Evolutionary conservation across 139 green algal species (phyloP).

Genomic region (Auxenochlorella pyrenoidosa): DNA sequence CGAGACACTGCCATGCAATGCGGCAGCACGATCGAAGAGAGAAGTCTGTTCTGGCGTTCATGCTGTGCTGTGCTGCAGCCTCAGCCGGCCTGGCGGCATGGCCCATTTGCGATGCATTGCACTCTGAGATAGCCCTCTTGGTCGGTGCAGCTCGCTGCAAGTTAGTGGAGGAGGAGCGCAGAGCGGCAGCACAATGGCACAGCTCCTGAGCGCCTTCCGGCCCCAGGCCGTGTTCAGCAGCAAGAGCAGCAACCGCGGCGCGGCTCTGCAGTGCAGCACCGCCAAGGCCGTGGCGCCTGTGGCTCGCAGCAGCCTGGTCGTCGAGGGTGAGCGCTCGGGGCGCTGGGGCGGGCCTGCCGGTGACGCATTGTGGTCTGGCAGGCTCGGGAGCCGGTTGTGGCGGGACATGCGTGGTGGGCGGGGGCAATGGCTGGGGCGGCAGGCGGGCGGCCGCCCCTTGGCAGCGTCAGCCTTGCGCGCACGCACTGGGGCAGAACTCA

Average conservation of each 20-base stretch:
- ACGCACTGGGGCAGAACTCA: too few species aligned
- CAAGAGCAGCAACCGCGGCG: constrained; percentile 7
- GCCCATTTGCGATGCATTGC: neutral
- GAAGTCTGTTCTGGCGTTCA: neutral
- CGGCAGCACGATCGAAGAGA: too few species aligned
- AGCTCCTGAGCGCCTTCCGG: neutral
- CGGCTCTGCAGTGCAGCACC: constrained; percentile 23
- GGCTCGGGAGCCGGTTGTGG: neutral
- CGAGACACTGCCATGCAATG: neutral
- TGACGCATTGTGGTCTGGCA: neutral
- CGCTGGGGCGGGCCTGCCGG: neutral
- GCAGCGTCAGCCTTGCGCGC: neutral
- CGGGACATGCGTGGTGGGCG: neutral
- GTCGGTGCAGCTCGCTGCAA: neutral
- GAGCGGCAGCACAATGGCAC: neutral
- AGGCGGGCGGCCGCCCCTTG: neutral
- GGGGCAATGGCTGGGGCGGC: neutral
- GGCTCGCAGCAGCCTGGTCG: constrained; percentile 21
- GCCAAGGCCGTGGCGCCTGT: neutral
- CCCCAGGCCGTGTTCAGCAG: constrained; percentile 11
- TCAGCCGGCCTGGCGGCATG: neutral
- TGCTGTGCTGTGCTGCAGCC: constrained; percentile 6
- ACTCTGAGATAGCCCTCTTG: neutral
- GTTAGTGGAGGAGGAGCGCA: neutral
- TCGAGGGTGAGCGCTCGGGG: constrained; percentile 33